phyloP scores from a whole-genome alignment of 2,329 filamentous ascomycete species.

The Chaetothyriales sp. region DNA sequence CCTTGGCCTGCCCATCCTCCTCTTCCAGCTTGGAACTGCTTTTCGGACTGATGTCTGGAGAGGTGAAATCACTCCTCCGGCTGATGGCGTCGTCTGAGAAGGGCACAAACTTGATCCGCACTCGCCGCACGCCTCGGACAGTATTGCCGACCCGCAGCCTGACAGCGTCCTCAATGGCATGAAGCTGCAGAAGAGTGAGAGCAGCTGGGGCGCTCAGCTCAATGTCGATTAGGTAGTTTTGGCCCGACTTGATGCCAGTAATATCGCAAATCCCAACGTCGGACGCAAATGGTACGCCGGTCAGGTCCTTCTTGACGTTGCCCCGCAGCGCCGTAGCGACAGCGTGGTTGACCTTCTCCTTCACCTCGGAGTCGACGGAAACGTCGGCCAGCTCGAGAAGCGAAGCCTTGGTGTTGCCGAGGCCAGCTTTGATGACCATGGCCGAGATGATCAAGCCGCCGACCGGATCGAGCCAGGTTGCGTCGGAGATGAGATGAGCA shows the following conservation, averaged over 20 bases:
- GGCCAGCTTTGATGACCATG: conserved; percentile 83
- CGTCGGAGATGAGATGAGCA: conserved; percentile 70
- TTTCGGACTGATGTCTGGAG: conserved; percentile 43
- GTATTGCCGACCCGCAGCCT: conserved; percentile 57
- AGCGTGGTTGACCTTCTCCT: conserved; percentile 53
- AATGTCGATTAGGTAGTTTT: conserved; percentile 87
- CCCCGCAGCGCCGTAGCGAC: conserved; percentile 43
- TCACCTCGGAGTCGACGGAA: conserved; percentile 72
- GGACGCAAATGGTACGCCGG: conserved; percentile 35
- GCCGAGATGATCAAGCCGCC: conserved; percentile 83
- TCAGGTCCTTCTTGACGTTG: conserved; percentile 12
- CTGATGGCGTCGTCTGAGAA: conserved; percentile 43
- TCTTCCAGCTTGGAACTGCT: conserved; percentile 47
- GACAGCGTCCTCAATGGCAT: conserved; percentile 55
- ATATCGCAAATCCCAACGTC: conserved; percentile 60
- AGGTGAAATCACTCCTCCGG: conserved; percentile 67
- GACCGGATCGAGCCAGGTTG: conserved; percentile 85
- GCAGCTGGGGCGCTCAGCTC: conserved; percentile 64
- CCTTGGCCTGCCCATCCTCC: conserved; percentile 29
- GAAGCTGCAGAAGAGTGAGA: conserved; percentile 60
- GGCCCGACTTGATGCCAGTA: conserved; percentile 84
- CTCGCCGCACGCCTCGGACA: conserved; percentile 67
- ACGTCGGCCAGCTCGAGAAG: conserved; percentile 84
- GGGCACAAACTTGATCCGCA: conserved; percentile 71
- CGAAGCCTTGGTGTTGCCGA: conserved; percentile 66